Evolutionary conservation across 768 basidiomycete genomes (phyloP), one percentile per base, ranked within the genome.

Genomic region (Dioszegia crocea): DNA sequence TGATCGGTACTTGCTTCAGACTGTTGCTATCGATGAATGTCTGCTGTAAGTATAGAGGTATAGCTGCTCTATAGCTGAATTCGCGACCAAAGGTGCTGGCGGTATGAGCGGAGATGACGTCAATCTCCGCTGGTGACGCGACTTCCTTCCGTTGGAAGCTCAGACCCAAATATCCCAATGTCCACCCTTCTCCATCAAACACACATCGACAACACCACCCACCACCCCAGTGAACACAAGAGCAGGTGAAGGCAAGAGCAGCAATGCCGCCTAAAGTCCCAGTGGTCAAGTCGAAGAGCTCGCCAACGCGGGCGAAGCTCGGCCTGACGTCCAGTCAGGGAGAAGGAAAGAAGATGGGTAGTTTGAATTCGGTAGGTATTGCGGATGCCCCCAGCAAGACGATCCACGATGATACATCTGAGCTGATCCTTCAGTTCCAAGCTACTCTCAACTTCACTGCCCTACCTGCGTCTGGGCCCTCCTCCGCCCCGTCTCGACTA

Each of bases 331-430:
- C 27, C 8, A 53, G 39, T 26, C 33, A 16, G 4, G 47, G 46
- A 11, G 56, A 49, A 19, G 45, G 44, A 39, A 73, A 62, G 65
- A 68, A 67, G 56, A 23, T 73, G 41, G 53, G 61, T 21, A 65
- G 62, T 49, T 53, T 74, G 48, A 71, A 63, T 56, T 74, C 72
- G 53, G 72, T 74, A 31, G 49, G 71, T 59, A 33, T 12, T 24
- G 2, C n/a, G 1, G 17, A 2, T 57, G 3, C n/a, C 27, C 17
- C 10, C 38, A 6, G 24, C 17, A 14, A 48, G 12, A 14, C 29
- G 8, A 3, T 56, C 19, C n/a, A 48, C 31, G 11, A 12, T 29
- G 30, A 9, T 26, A 16, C 4, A 24, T 21, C 30, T 59, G 17
- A 61, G 41, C 26, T 45, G 29, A 47, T 30, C 21, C 5, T 10